Evolutionary conservation across 495 filamentous ascomycete species (phyloP), one percentile per base, ranked within the genome.

Genomic region (Annulohypoxylon stygium): DNA sequence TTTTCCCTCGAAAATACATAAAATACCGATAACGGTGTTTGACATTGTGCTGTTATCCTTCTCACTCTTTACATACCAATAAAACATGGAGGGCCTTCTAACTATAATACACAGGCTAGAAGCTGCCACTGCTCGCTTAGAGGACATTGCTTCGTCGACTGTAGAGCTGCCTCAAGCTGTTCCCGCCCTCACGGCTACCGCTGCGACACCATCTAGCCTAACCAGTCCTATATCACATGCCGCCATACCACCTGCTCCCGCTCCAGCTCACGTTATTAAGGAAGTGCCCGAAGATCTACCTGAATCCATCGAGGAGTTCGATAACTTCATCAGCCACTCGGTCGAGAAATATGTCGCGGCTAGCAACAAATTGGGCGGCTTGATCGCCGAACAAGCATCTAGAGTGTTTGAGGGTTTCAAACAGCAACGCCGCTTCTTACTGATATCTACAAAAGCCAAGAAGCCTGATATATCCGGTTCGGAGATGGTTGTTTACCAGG

Each of bases 51-150:
- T 11, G 37, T 11, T 8, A 36, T 59, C n/a, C 4, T 26, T 1
- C 47, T 20, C 4, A 18, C 20, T 25, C 8, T 9, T 26, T 30
- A 51, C 9, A 26, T 7, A 10, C 7, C 20, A 9, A 23, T 9
- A 26, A 41, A 4, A 59, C 33, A 14, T 18, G 39, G 18, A 39
- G 14, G 14, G 34, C 23, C 39, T 63, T 48, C 78, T 80, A 73
- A 83, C 76, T 47, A 54, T 43, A 51, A n/a, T 33, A 48, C 47
- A n/a, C 81, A 99, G 96, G 84, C 92, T 99, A 71, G 96, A 99
- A 87, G 96, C 96, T 78, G 96, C 96, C 45, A 98, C 96, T 71
- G 95, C 94, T 72, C 90, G 97, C 69, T 88, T 99, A 67, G 96
- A 99, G 85, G 96, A 99, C 81, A 96, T 98, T 77, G 94, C 94